phyloP scores from a whole-genome alignment of 2,329 filamentous ascomycete species.

The Talaromyces sp. region DNA sequence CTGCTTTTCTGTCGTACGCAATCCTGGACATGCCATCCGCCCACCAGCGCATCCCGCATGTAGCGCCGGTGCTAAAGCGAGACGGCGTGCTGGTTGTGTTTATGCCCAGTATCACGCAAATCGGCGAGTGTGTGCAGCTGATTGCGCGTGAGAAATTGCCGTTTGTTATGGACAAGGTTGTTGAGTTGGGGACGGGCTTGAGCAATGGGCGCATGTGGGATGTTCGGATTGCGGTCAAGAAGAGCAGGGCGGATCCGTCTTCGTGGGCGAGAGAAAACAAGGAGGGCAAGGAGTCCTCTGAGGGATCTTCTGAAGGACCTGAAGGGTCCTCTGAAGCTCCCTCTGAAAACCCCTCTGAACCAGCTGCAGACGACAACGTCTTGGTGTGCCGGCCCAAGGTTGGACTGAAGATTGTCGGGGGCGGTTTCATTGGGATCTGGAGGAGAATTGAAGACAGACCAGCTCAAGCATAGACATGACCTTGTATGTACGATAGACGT shows the following conservation, averaged over 20 bases:
- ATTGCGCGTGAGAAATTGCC: constrained; percentile 53
- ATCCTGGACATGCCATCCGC: constrained; percentile 69
- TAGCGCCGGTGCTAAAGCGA: constrained; percentile 52
- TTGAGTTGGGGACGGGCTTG: constrained; percentile 42
- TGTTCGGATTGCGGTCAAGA: constrained; percentile 37
- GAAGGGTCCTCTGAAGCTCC: not conserved
- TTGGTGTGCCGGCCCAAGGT: constrained; percentile 52
- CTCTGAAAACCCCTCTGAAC: not conserved
- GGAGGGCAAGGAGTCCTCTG: not conserved
- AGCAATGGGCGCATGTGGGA: constrained; percentile 46
- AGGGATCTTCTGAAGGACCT: not conserved
- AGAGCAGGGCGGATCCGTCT: constrained; percentile 29
- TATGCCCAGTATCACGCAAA: constrained; percentile 73
- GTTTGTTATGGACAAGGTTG: constrained; percentile 42
- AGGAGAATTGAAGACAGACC: constrained; percentile 33
- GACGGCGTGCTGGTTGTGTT: constrained; percentile 66
- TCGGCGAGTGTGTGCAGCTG: constrained; percentile 57
- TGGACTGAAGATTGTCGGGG: constrained; percentile 42
- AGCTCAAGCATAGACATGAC: not conserved
- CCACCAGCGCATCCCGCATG: constrained; percentile 44
- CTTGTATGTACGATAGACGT: not conserved
- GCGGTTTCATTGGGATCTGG: constrained; percentile 50
- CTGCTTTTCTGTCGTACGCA: constrained; percentile 65
- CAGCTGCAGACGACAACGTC: constrained; percentile 25
- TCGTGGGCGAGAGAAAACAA: constrained; percentile 15